These are phyloP conservation scores for cucumber (Cucumis sativus) DNA, from an alignment of 306 rosid species.

Conservation along the genomic window Cucumber_9930_V3 NC_026658.2:16352501-16353000, in stretches of 20 bases:
- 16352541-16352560: not conserved
- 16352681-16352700: not conserved
- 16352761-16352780: not conserved
- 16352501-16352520: constrained; percentile 15
- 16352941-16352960: too few relatives aligned
- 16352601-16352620: not conserved
- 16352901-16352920: too few relatives aligned
- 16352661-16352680: not conserved
- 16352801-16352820: not conserved
- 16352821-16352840: too few relatives aligned
- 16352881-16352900: too few relatives aligned
- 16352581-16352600: not conserved
- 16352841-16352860: too few relatives aligned
- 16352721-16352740: not conserved
- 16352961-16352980: too few relatives aligned
- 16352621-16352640: constrained; percentile 6
- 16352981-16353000: too few relatives aligned
- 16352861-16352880: too few relatives aligned
- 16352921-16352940: too few relatives aligned
- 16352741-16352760: not conserved
- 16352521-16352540: not conserved
- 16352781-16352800: not conserved
- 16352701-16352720: not conserved
- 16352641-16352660: not conserved
- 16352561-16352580: constrained; percentile 8